Conservation (phyloP, 1,139 yeast genomes). For the Hemisphaericaspora xylofermentans region DNA sequence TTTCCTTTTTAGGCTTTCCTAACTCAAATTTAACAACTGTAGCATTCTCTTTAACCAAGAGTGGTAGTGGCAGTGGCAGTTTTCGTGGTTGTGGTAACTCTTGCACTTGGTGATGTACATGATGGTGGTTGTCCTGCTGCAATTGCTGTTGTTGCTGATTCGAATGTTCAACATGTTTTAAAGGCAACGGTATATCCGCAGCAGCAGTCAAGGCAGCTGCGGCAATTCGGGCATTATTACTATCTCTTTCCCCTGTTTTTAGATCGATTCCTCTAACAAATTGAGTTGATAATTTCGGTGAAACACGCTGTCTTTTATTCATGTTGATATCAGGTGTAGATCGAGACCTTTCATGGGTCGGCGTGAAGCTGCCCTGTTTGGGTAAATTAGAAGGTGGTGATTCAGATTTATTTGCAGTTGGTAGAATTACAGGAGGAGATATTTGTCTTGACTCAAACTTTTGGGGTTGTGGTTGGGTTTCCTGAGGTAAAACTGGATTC, state of each 20-base stretch:
- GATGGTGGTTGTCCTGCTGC: neutral
- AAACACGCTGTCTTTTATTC: conserved; percentile 5
- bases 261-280: conserved; percentile 44
- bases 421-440: neutral
- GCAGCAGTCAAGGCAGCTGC: conserved; percentile 76
- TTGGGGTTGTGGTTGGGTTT: neutral
- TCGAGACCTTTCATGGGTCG: conserved; percentile 25
- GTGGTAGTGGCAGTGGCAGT: neutral
- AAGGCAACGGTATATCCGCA: conserved; percentile 63
- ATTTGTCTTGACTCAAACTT: neutral
- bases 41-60: conserved; percentile 6
- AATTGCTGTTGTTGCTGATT: neutral
- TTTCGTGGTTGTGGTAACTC: too few species aligned
- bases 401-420: conserved; percentile 7
- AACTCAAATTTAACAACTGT: conserved; percentile 4
- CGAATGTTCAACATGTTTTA: conserved; percentile 16
- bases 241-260: conserved; percentile 36
- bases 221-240: conserved; percentile 57
- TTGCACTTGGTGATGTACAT: neutral
- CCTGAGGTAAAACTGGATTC: conserved; percentile 8
- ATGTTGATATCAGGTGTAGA: conserved; percentile 21
- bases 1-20: conserved; percentile 2
- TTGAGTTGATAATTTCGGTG: conserved; percentile 9
- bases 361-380: conserved; percentile 15
- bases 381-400: conserved; percentile 12